Conservation (phyloP, 2,329 filamentous ascomycete species). For the Scytalidium sp. region DNA sequence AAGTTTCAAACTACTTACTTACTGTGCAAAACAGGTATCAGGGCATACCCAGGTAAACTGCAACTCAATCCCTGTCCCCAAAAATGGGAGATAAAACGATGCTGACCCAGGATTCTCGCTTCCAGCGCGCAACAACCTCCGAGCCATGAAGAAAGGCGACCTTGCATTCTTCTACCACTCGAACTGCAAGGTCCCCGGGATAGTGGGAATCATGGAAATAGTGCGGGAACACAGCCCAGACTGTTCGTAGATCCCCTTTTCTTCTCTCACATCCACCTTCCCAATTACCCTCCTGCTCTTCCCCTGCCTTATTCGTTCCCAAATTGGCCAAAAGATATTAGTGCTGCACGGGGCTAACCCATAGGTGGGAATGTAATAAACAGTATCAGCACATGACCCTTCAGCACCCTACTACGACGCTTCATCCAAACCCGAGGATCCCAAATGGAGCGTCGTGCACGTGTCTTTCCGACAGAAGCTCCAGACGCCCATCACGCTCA, state of each 20-base stretch:
- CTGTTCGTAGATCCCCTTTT: conserved; percentile 43
- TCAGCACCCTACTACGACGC: conserved; percentile 80
- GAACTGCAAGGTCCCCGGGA: conserved; percentile 84
- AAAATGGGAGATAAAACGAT: too few species aligned
- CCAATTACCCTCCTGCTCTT: conserved; percentile 2
- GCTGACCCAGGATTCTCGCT: too few species aligned
- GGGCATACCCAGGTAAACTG: conserved; percentile 43
- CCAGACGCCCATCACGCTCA: conserved; percentile 63
- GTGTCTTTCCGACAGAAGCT: conserved; percentile 88
- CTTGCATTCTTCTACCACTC: conserved; percentile 97
- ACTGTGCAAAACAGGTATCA: conserved; percentile 36
- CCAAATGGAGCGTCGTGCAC: conserved; percentile 86
- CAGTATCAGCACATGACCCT: conserved; percentile 68
- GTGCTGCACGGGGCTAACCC: too few species aligned
- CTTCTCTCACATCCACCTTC: conserved; percentile 4
- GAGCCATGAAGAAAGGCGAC: conserved; percentile 87
- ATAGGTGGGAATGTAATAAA: too few species aligned
- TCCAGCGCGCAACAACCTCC: conserved; percentile 80
- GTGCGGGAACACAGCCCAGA: conserved; percentile 82
- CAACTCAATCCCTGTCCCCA: conserved; percentile 8
- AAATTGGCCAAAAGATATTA: too few species aligned
- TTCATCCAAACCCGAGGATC: conserved; percentile 64
- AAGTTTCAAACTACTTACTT: conserved; percentile 8
- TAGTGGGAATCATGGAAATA: conserved; percentile 86
- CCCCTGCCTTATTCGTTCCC: too few species aligned